A percentile compares a stretch with the other conserved stretches of the same genome.
Evolutionary conservation across 768 basidiomycete species (phyloP).

Genomic region (Hemileccinum impolitum): DNA sequence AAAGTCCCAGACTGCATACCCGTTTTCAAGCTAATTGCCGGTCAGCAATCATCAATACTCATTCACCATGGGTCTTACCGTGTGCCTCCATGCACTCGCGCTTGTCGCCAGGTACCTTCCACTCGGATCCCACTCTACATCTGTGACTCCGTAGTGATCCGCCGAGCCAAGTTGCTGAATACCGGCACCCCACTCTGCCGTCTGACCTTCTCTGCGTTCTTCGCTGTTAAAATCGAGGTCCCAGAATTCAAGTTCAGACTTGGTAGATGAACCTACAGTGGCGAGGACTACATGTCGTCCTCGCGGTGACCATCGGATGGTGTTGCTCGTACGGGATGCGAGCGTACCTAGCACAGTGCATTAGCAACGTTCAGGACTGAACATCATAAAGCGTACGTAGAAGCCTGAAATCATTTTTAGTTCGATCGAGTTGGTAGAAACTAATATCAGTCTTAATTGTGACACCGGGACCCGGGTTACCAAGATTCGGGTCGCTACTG

Average conservation of each 20-base stretch:
- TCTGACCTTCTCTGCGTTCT: slow-evolving; percentile 44
- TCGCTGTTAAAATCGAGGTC: slow-evolving; percentile 88
- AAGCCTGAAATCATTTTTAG: slow-evolving; percentile 91
- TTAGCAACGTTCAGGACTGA: slow-evolving; percentile 5
- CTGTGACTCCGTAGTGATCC: slow-evolving; percentile 97
- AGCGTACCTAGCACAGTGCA: slow-evolving; percentile 56
- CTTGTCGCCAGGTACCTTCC: slow-evolving; percentile 91
- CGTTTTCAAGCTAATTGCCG: slow-evolving; percentile 79
- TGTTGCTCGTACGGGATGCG: slow-evolving; percentile 82
- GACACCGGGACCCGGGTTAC: slow-evolving; percentile 83
- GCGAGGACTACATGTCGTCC: slow-evolving; percentile 95
- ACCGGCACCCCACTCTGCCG: slow-evolving; percentile 75
- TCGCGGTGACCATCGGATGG: slow-evolving; percentile 93
- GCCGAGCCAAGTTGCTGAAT: slow-evolving; percentile 83
- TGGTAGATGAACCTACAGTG: slow-evolving; percentile 90
- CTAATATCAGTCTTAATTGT: slow-evolving; percentile 96
- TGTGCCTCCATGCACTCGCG: slow-evolving; percentile 93
- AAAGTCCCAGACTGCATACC: slow-evolving; percentile 97
- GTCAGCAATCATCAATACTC: slow-evolving; percentile 7
- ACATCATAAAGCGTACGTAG: slow-evolving; percentile 55
- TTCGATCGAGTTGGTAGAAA: slow-evolving; percentile 92
- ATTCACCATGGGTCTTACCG: slow-evolving; percentile 48
- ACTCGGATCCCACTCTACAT: slow-evolving; percentile 97
- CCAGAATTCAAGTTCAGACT: slow-evolving; percentile 99
- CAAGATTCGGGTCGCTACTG: slow-evolving; percentile 89